A percentile compares a stretch with the other conserved stretches of the same genome.
Conservation (phyloP, 2,329 filamentous ascomycete genomes). For the Cytospora chrysosperma region DNA sequence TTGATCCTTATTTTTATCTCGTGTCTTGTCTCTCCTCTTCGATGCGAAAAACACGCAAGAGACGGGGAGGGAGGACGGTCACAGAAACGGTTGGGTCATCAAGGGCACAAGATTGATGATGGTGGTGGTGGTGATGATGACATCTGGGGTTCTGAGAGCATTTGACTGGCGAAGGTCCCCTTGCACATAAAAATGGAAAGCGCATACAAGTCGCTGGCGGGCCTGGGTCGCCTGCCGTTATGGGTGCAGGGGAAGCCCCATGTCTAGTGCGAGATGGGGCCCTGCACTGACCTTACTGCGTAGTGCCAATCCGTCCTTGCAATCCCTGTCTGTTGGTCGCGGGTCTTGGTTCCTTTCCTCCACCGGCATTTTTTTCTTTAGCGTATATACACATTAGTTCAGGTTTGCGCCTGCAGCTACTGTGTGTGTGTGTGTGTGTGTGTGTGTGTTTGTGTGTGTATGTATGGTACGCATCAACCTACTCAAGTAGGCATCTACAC, state of each 20-base stretch:
- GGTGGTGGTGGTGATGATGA: neutral
- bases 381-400: neutral
- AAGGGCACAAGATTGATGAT: neutral
- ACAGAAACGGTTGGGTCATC: neutral
- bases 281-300: conserved; percentile 8
- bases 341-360: neutral
- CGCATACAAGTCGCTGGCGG: conserved; percentile 1
- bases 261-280: neutral
- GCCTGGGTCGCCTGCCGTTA: conserved; percentile 4
- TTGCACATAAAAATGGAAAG: neutral
- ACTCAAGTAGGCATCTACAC: too few relatives aligned
- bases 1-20: neutral
- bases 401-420: neutral
- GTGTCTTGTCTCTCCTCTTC: neutral
- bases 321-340: conserved; percentile 1
- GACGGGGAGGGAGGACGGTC: neutral
- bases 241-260: conserved; percentile 2
- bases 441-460: too few relatives aligned
- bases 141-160: neutral
- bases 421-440: too few relatives aligned
- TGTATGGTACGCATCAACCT: too few relatives aligned
- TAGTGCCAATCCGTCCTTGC: conserved; percentile 7
- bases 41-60: neutral
- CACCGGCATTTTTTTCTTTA: neutral
- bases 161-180: neutral